These are phyloP conservation scores for Saccharomycopsis javanensis DNA, from an alignment of 805 yeast species.

Conservation along the genomic window DNA sequence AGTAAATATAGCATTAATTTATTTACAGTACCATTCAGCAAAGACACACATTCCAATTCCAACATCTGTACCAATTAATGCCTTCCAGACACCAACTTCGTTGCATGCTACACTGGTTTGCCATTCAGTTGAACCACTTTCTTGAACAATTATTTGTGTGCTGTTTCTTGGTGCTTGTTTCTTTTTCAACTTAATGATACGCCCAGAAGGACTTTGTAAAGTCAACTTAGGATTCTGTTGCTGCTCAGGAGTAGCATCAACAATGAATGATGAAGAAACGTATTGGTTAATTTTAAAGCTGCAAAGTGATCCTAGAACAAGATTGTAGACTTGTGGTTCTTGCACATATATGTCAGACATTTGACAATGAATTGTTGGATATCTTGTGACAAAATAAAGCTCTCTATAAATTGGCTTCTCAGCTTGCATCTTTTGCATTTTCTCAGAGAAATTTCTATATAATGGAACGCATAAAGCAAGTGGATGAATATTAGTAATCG, in stretches of 20 bases:
- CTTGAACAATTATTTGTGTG: not conserved
- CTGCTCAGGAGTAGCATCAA: constrained; percentile 26
- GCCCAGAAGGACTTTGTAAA: constrained; percentile 79
- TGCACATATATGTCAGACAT: constrained; percentile 69
- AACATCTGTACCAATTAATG: constrained; percentile 67
- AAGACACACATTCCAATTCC: constrained; percentile 79
- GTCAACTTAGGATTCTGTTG: constrained; percentile 46
- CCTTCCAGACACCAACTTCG: constrained; percentile 78
- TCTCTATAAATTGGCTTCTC: constrained; percentile 46
- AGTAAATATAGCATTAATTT: not conserved
- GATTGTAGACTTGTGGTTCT: constrained; percentile 69
- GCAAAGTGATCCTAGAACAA: constrained; percentile 50
- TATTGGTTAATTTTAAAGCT: constrained; percentile 55
- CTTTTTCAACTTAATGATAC: constrained; percentile 49
- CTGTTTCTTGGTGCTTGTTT: constrained; percentile 38
- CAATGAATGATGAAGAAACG: constrained; percentile 42
- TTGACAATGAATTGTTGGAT: constrained; percentile 60
- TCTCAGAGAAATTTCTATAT: constrained; percentile 37
- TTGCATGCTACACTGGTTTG: constrained; percentile 48
- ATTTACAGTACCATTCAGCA: constrained; percentile 74
- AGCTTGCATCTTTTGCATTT: not conserved
- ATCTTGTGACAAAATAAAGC: constrained; percentile 59
- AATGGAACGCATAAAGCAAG: constrained; percentile 67
- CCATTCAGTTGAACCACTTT: constrained; percentile 28
- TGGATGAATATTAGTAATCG: constrained; percentile 52